Conservation (phyloP, 768 basidiomycete genomes). For the Lactarius quietus region DNA sequence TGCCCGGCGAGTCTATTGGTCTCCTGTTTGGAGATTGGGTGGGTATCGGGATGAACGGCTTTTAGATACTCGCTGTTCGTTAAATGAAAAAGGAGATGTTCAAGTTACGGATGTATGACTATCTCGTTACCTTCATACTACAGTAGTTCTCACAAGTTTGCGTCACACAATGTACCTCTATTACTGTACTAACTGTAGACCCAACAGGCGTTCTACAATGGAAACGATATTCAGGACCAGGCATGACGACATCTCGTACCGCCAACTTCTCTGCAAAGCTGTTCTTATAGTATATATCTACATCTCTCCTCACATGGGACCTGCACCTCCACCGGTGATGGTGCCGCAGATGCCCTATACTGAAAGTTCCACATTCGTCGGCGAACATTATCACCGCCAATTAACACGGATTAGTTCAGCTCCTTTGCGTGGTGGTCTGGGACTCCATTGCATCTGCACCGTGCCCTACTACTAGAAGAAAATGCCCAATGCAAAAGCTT, state of each 20-base stretch:
- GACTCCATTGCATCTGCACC: too few species aligned
- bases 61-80: neutral
- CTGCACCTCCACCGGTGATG: neutral
- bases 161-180: constrained; percentile 8
- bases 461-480: neutral
- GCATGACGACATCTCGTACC: neutral
- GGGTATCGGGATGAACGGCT: constrained; percentile 34
- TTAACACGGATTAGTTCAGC: too few species aligned
- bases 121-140: neutral
- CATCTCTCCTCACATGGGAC: neutral
- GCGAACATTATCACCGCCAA: neutral
- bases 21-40: constrained; percentile 83
- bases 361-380: neutral
- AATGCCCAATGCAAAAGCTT: neutral
- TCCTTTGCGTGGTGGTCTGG: too few species aligned
- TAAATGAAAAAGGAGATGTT: neutral
- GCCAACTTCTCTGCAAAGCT: neutral
- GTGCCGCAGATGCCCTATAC: too few species aligned
- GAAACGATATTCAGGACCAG: neutral
- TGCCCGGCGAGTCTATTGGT: constrained; percentile 91
- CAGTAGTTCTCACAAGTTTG: too few species aligned
- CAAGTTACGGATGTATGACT: too few species aligned
- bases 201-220: neutral
- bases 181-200: neutral
- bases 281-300: neutral